phyloP scores from a whole-genome alignment of 192 early-diverging fungal species.

The Coemansia nantahalensis region DNA sequence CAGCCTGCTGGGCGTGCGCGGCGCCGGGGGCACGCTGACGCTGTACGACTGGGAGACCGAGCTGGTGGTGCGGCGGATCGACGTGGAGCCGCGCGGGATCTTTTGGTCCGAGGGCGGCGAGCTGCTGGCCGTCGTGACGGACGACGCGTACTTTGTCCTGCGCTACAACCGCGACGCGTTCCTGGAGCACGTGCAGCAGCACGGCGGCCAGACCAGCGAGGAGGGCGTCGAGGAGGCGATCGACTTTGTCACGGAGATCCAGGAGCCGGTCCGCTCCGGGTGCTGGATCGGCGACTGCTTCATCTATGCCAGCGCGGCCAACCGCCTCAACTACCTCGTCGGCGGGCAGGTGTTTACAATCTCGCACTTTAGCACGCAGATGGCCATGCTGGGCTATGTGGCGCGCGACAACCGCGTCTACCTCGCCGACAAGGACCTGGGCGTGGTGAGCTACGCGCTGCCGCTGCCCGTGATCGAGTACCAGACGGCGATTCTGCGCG shows the following conservation, averaged over 20 bases:
- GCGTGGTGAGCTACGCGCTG: conserved; percentile 84
- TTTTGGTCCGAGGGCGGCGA: conserved; percentile 97
- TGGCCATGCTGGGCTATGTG: conserved; percentile 94
- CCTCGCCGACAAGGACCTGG: conserved; percentile 91
- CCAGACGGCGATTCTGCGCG: conserved; percentile 95
- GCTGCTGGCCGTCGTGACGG: conserved; percentile 86
- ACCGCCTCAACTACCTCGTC: conserved; percentile 95
- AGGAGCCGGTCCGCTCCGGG: conserved; percentile 88
- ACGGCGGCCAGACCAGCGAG: conserved; percentile 69
- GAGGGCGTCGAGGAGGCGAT: conserved; percentile 97
- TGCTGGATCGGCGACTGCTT: conserved; percentile 99
- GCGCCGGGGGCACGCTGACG: conserved; percentile 70
- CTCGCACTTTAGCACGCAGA: conserved; percentile 89
- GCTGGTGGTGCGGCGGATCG: conserved; percentile 85
- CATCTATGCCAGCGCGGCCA: conserved; percentile 89
- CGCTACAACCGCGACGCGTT: conserved; percentile 89
- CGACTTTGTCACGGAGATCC: conserved; percentile 91
- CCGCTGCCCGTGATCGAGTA: conserved; percentile 96
- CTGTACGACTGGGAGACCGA: conserved; percentile 99
- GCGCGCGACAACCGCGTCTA: conserved; percentile 93
- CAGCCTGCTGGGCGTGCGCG: conserved; percentile 80
- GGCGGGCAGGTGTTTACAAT: conserved; percentile 92
- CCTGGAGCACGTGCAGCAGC: conserved; percentile 64
- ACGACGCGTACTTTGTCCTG: conserved; percentile 94
- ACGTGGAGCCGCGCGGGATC: conserved; percentile 82